Evolutionary conservation across 352 stramenopile genomes (phyloP), one percentile per base, ranked within the genome.

Genomic region (Phytophthora quininea): DNA sequence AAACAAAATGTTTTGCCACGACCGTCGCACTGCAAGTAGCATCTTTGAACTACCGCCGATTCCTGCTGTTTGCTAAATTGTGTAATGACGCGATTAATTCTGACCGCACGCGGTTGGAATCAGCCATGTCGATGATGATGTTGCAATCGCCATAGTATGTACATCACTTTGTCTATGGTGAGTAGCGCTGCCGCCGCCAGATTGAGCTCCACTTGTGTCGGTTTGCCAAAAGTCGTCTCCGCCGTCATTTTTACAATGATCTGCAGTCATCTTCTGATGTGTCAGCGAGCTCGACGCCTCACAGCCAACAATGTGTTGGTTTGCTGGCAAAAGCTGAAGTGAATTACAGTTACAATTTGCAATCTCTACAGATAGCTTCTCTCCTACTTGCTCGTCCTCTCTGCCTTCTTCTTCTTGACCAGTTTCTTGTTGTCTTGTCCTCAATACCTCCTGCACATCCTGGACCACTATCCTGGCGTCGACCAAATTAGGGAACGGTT

Each of bases 31-130:
- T 86, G 71, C 53, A 95, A 69, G 56, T 82, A 93, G 1, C 82
- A 80, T 10, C 87, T 85, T 57, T 86, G 82, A 0, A 90, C 82
- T n/a, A 69, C 61, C 2, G 70, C 58, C 31, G 77, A 49, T 42
- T 91, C 87, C 43, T 80, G 83, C 29, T 74, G 71, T 67, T 93
- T 93, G 62, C 80, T 80, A 35, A 87, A 92, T 54, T 92, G 84
- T 9, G 86, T 94, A 49, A 96, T 82, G 27, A 96, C 79, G 33
- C 84, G 86, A 37, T 96, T 93, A 62, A 96, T 92, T 65, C 92
- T 93, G 42, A 92, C 24, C 84, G 82, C 29, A 89, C 66, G 7
- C 88, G 86, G 51, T 96, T 94, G 56, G 86, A 94, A 66, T 96
- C 82, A 1, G 76, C 84, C 7, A 96, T 84, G 54, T 93, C 81